Percentiles rank a stretch among this genome's conserved stretches.
Conservation (phyloP, 306 rosid species). For the Castanea mollissima region DNA sequence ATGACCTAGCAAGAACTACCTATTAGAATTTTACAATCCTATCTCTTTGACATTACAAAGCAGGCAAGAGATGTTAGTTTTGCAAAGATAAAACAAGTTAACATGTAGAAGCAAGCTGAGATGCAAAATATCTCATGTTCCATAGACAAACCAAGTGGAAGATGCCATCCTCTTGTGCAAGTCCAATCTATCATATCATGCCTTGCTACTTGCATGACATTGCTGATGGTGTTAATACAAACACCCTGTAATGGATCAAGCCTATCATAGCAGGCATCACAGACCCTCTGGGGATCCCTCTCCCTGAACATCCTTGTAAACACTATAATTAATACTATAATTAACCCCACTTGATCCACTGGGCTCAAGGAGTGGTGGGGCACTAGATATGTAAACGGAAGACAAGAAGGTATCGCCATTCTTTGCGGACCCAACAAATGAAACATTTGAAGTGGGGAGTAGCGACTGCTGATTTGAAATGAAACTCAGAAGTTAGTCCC, state of each 20-base stretch:
- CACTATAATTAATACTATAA: too few species aligned
- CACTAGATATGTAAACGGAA: slow-evolving; percentile 80
- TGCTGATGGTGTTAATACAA: slow-evolving; percentile 82
- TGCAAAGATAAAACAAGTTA: not conserved
- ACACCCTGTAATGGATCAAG: slow-evolving; percentile 76
- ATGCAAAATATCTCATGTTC: slow-evolving; percentile 73
- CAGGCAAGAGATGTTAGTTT: not conserved
- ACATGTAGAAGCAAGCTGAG: not conserved
- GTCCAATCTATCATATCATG: slow-evolving; percentile 99
- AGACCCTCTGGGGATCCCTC: slow-evolving; percentile 96
- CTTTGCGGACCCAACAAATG: slow-evolving; percentile 66
- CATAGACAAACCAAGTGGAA: slow-evolving; percentile 84
- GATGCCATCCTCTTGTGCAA: slow-evolving; percentile 90
- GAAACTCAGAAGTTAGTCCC: slow-evolving; percentile 33
- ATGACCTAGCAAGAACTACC: not conserved
- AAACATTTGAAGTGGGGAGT: slow-evolving; percentile 49
- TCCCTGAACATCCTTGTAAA: slow-evolving; percentile 93
- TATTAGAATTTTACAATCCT: not conserved
- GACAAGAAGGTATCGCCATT: slow-evolving; percentile 64
- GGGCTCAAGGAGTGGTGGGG: slow-evolving; percentile 80
- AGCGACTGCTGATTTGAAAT: slow-evolving; percentile 12
- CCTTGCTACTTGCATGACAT: slow-evolving; percentile 78
- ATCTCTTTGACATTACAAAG: not conserved
- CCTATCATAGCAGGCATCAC: slow-evolving; percentile 94
- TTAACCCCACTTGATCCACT: slow-evolving; percentile 30